phyloP scores from a whole-genome alignment of 257 asterid species.

The Scutellaria minor region DNA sequence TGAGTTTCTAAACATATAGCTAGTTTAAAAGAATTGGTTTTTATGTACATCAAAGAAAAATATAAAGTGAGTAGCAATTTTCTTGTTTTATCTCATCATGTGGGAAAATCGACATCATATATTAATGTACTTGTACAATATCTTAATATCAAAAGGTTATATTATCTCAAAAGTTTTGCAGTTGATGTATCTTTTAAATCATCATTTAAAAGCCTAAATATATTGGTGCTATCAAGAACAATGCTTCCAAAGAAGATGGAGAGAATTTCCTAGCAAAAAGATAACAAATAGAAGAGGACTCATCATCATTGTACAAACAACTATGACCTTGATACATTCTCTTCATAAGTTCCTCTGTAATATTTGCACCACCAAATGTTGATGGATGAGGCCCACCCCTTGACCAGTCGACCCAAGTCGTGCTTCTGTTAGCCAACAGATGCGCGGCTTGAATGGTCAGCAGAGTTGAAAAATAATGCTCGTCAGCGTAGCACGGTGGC shows the following conservation, averaged over 20 bases:
- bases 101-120: too few relatives aligned
- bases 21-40: too few relatives aligned
- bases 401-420: slow-evolving; percentile 77
- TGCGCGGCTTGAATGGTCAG: slow-evolving; percentile 44
- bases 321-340: slow-evolving; percentile 39
- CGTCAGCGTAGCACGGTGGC: slow-evolving; percentile 65
- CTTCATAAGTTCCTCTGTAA: slow-evolving; percentile 50
- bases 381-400: slow-evolving; percentile 78
- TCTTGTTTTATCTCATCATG: too few relatives aligned
- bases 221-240: slow-evolving; percentile 58
- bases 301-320: slow-evolving; percentile 49
- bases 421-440: slow-evolving; percentile 57
- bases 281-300: slow-evolving; percentile 43
- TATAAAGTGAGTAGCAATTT: too few relatives aligned
- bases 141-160: too few relatives aligned
- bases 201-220: slow-evolving; percentile 47
- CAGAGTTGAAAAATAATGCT: slow-evolving; percentile 73
- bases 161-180: too few relatives aligned
- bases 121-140: too few relatives aligned
- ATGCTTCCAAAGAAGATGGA: slow-evolving; percentile 55
- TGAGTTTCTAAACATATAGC: too few relatives aligned
- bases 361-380: slow-evolving; percentile 55
- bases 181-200: too few relatives aligned
- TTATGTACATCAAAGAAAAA: too few relatives aligned
- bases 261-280: slow-evolving; percentile 70